Evolutionary conservation across 495 filamentous ascomycete species (phyloP).

Genomic region (Hypomontagnella monticulosa): DNA sequence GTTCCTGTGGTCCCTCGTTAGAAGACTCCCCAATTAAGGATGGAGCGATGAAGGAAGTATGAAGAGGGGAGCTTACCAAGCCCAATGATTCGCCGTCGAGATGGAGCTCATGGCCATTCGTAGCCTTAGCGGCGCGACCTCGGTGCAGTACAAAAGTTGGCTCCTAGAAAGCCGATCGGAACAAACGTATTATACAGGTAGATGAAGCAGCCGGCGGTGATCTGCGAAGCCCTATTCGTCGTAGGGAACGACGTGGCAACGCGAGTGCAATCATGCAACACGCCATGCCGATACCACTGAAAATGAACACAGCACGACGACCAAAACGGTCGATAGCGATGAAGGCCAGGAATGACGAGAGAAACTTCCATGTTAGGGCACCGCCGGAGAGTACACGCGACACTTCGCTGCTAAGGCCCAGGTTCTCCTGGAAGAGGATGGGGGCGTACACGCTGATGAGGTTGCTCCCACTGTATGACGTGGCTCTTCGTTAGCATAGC

Average conservation of each 20-base stretch:
- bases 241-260: constrained; percentile 51
- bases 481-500: constrained; percentile 19
- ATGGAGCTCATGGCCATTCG: constrained; percentile 63
- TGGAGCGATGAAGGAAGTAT: background rate
- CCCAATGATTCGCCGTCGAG: constrained; percentile 62
- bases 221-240: constrained; percentile 41
- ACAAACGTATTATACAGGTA: constrained; percentile 71
- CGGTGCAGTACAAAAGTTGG: constrained; percentile 68
- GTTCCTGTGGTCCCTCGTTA: constrained; percentile 47
- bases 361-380: constrained; percentile 62
- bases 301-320: constrained; percentile 63
- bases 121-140: constrained; percentile 64
- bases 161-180: constrained; percentile 66
- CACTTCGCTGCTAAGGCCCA: constrained; percentile 55
- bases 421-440: constrained; percentile 67
- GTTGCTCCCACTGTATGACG: constrained; percentile 58
- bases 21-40: too few relatives aligned
- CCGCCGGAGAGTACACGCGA: constrained; percentile 53
- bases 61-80: constrained; percentile 48
- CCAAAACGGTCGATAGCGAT: constrained; percentile 64
- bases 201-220: constrained; percentile 63
- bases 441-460: constrained; percentile 70
- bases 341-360: constrained; percentile 60
- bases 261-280: constrained; percentile 54
- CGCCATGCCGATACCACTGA: constrained; percentile 60